Evolutionary conservation across 331 rosid genomes (phyloP), one percentile per base, ranked within the genome.

Genomic region (Spiraea crenata): DNA sequence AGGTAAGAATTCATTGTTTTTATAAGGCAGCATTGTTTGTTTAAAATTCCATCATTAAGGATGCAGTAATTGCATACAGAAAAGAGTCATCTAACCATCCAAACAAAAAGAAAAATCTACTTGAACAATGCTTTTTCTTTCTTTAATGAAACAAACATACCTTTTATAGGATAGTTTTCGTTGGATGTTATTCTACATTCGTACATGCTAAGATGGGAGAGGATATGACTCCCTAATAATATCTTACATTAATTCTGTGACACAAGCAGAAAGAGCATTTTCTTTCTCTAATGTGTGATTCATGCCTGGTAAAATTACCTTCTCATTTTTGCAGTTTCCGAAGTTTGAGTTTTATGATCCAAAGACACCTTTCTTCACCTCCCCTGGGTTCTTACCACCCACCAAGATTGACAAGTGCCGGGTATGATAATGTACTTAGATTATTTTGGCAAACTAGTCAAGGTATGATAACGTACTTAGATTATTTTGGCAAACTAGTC

Each of bases 371-470:
- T 71, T 95, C 69, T 89, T 76, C 76, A 87, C 99, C 1, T 84
- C 89, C 76, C 97, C 96, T 56, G 76, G 91, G 60, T 95, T 91
- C 85, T 81, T 95, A 65, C 99, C 99, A 31, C 99, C 99, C 58
- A 80, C 84, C 9, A 93, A 93, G 95, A 89, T 93, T 2, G 98
- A 93, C 37, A 82, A 80, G 13, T 87, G 89, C 79, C 83, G 77
- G 91, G 98, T 90, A 84, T 68, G 86, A 52, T 60, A 65, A 35
- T 63, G 20, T 52, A 57, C 39, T 39, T 64, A 19, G 17, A 34
- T 60, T 19, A 6, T 50, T 34, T 44, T 62, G 67, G 37, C 40
- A 44, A 41, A 54, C 57, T 49, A 69, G 46, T 19, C 70, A 34
- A 57, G 31, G 78, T 56, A 7, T 42, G 86, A 52, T 60, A 65